Evolutionary conservation across 2,329 filamentous ascomycete species (phyloP), one percentile per base, ranked within the genome.

Genomic region (Xylaria sp.): DNA sequence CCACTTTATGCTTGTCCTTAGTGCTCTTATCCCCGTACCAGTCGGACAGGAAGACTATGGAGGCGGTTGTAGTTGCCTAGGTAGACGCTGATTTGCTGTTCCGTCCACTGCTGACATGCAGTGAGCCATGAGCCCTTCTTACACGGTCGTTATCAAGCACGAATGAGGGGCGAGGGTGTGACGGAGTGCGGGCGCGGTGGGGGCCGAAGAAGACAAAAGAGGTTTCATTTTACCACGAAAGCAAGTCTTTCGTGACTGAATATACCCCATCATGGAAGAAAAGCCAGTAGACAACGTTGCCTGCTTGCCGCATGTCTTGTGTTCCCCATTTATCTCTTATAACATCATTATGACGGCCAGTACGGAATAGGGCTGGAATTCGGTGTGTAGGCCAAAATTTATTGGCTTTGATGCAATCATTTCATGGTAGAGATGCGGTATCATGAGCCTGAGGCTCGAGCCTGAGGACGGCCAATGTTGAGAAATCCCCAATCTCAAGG

Each of bases 351-450:
- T 59, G 18, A 53, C 55, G 53, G 44, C 47, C 46, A 51, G 57
- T 58, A 30, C 23, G 23, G 23, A 30, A 30, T 30, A 57, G 46
- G 57, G 48, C 51, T 52, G 42, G 58, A 59, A 54, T 62, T 58
- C 57, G 60, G 57, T 58, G 59, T 53, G 46, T 44, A 18, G 58
- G 48, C 53, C 58, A 49, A 48, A 49, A 59, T 49, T 52, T 53
- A 55, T 60, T 62, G 55, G 55, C 34, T 58, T 64, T 23, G 49
- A 59, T 19, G 48, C 23, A 42, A 42, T 39, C 8, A 54, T 59
- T 57, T 55, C 54, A 54, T 59, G 16, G 66, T 66, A 69, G 67
- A 66, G 67, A 68, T 68, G 59, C 59, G 67, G 67, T 67, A 67
- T 67, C 68, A 68, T 60, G 58, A 56, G 64, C 46, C 65, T 60